Conservation (phyloP, 2,329 filamentous ascomycete species). For the Colletotrichum higginsianum region DNA sequence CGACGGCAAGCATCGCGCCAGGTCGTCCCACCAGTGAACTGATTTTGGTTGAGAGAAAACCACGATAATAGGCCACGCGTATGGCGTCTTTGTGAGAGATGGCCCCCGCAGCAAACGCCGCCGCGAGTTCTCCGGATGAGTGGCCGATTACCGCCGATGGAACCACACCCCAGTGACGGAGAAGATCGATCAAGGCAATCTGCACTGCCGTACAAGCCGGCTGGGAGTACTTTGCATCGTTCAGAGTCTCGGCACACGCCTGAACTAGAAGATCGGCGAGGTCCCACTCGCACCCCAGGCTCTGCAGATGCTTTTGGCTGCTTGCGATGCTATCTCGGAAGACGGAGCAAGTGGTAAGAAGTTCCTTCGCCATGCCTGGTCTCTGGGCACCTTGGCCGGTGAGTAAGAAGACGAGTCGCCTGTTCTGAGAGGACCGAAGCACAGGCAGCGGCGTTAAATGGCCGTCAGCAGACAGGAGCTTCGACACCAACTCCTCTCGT, state of each 20-base stretch:
- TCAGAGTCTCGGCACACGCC: background rate
- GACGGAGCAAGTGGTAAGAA: constrained; percentile 46
- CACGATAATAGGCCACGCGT: constrained; percentile 43
- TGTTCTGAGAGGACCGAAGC: constrained; percentile 16
- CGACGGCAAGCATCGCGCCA: constrained; percentile 22
- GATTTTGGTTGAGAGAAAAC: constrained; percentile 37
- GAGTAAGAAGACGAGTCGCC: constrained; percentile 48
- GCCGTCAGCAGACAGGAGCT: constrained; percentile 26
- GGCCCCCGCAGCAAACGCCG: constrained; percentile 40
- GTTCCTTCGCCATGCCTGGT: constrained; percentile 50
- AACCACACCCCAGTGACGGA: constrained; percentile 50
- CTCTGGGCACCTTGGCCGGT: constrained; percentile 54
- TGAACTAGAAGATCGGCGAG: background rate
- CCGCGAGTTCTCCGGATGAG: constrained; percentile 63
- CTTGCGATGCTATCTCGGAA: constrained; percentile 44
- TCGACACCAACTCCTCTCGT: constrained; percentile 23
- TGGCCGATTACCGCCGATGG: constrained; percentile 60
- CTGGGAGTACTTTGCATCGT: constrained; percentile 49
- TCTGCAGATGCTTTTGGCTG: constrained; percentile 14
- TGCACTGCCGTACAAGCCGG: constrained; percentile 52
- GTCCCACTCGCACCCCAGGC: constrained; percentile 3
- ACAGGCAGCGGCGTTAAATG: constrained; percentile 12
- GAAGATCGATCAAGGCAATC: constrained; percentile 48
- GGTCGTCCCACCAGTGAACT: background rate
- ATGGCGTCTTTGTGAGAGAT: constrained; percentile 49